These are phyloP conservation scores for Aureobasidium lini DNA, from an alignment of 2,329 filamentous ascomycete genomes.

Conservation along the genomic window DNA sequence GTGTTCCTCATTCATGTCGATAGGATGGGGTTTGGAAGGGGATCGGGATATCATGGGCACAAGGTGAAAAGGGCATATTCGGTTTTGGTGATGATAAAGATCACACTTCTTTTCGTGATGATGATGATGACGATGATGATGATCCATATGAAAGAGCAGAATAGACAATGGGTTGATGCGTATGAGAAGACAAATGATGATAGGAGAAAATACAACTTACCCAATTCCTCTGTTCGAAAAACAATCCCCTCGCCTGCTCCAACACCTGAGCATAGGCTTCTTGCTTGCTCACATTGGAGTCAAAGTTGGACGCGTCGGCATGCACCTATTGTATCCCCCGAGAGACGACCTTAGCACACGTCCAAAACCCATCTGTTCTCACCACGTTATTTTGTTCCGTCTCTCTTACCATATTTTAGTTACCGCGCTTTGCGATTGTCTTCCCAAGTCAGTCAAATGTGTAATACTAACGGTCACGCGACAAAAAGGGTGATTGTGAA, in stretches of 20 bases:
- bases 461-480: background rate
- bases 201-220: conserved; percentile 36
- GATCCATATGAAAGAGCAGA: too few relatives aligned
- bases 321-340: conserved; percentile 49
- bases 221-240: conserved; percentile 72
- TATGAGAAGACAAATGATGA: too few relatives aligned
- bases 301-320: conserved; percentile 71
- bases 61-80: too few relatives aligned
- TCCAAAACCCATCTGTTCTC: background rate
- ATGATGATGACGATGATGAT: too few relatives aligned
- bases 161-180: too few relatives aligned
- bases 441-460: background rate
- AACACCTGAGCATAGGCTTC: conserved; percentile 69
- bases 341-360: background rate
- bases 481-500: background rate
- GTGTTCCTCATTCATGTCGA: background rate
- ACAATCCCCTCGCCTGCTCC: conserved; percentile 60
- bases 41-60: too few relatives aligned
- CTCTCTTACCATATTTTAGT: background rate
- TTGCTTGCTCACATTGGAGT: conserved; percentile 56
- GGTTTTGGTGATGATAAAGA: too few relatives aligned
- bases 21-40: background rate
- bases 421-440: background rate
- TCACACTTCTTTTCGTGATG: too few relatives aligned
- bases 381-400: background rate